Evolutionary conservation across 441 rosid species (phyloP).

Genomic region (Erysimum cheiri): DNA sequence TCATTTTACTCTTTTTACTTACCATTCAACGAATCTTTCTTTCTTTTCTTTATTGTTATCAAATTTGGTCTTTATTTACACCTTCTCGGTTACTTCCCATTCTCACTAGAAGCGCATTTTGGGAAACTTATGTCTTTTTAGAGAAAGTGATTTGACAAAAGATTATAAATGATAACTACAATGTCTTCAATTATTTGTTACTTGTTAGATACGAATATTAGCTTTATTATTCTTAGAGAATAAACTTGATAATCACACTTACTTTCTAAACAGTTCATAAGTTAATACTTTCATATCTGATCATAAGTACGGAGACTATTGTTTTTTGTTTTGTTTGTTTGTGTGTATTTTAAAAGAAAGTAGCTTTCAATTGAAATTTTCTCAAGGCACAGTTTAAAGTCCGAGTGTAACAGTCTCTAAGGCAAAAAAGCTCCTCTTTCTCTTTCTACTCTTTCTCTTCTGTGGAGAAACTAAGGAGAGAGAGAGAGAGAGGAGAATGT

Average conservation of each 20-base stretch:
- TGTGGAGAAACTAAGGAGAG: slow-evolving; percentile 28
- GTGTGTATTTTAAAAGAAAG: background rate
- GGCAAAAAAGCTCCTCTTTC: slow-evolving; percentile 20
- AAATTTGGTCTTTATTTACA: background rate
- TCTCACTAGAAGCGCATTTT: slow-evolving; percentile 19
- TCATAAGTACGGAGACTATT: slow-evolving; percentile 14
- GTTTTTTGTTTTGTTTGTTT: background rate
- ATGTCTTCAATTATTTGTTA: background rate
- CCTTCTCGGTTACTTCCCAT: slow-evolving; percentile 7
- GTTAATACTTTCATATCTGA: slow-evolving; percentile 10
- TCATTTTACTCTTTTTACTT: slow-evolving; percentile 5
- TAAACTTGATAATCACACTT: background rate
- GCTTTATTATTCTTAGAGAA: slow-evolving; percentile 27
- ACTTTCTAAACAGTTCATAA: background rate
- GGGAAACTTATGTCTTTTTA: slow-evolving; percentile 20
- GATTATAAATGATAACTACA: slow-evolving; percentile 1
- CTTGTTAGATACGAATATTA: slow-evolving; percentile 16
- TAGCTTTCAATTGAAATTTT: slow-evolving; percentile 26
- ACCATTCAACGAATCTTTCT: slow-evolving; percentile 32
- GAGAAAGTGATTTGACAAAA: slow-evolving; percentile 1
- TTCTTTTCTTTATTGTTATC: background rate
- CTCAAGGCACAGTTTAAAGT: slow-evolving; percentile 22
- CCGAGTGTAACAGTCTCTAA: slow-evolving; percentile 30
- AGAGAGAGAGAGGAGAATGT: slow-evolving; percentile 32
- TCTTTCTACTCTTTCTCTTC: slow-evolving; percentile 29